Evolutionary conservation across 768 basidiomycete species (phyloP), one percentile per base, ranked within the genome.

Genomic region (Leccinellum rugosiceps): DNA sequence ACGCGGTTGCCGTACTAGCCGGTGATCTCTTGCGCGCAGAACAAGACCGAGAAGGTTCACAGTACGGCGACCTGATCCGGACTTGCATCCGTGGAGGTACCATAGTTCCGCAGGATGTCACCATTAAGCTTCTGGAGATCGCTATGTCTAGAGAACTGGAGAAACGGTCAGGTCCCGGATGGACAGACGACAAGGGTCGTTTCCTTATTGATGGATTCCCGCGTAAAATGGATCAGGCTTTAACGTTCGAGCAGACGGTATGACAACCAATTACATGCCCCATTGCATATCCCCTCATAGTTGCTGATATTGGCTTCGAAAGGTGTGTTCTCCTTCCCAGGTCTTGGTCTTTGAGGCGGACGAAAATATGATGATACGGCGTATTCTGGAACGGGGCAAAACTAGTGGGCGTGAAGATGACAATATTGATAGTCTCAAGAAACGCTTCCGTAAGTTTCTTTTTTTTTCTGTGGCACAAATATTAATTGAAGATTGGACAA

Each of bases 131-230:
- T 26, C 80, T 99, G 62, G 86, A 96, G 78, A 94, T 90, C 68
- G 94, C 96, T 8, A 98, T 99, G 90, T 66, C 71, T 23, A 82
- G 74, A 41, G 83, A 83, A 13, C 69, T 94, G 31, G 74, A 80
- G 66, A 65, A 65, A 19, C 72, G 69, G 50, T 56, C 73, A 0
- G 76, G 77, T 11, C 75, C 78, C 7, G 85, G 83, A 21, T 94
- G 92, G 93, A 72, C 71, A 9, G 75, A 82, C 31, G 91, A 88
- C 25, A 77, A 75, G 52, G 92, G 92, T 32, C 85, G 93, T 47
- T 99, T 98, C 79, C 80, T 98, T 65, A 87, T 99, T 60, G 96
- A 99, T 61, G 97, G 96, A 1, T 98, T 98, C 75, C 97, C 96
- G 54, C 83, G 96, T 59, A 94, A 98, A 79, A 94, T 98, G 94